Evolutionary conservation across 306 rosid genomes (phyloP).

Genomic region (Castanea sativa): DNA sequence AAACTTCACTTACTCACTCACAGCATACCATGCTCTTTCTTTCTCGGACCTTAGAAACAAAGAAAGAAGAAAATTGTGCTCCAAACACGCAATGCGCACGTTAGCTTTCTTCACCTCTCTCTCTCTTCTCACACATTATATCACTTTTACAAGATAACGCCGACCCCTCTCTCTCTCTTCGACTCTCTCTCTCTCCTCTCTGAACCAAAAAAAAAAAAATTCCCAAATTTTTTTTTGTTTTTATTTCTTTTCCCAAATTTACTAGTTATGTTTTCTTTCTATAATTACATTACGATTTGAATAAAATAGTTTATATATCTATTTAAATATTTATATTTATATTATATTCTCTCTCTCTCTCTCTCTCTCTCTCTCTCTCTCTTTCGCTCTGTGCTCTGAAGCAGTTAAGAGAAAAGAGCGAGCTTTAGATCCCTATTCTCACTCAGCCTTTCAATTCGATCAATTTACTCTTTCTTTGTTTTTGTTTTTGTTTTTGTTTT

Average conservation of each 20-base stretch:
- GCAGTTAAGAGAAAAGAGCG: constrained; percentile 37
- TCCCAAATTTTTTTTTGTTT: too few species aligned
- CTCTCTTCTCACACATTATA: constrained; percentile 19
- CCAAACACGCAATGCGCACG: constrained; percentile 54
- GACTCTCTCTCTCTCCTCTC: constrained; percentile 56
- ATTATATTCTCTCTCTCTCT: not conserved
- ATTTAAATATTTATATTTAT: not conserved
- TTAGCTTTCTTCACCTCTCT: constrained; percentile 32
- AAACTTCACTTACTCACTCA: not conserved
- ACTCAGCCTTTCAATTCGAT: constrained; percentile 42
- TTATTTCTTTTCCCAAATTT: not conserved
- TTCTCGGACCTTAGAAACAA: constrained; percentile 7
- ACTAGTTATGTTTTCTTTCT: not conserved
- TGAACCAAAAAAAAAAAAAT: not conserved
- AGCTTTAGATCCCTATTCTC: constrained; percentile 67
- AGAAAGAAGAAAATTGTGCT: constrained; percentile 37
- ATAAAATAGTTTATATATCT: not conserved
- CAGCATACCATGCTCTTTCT: constrained; percentile 18
- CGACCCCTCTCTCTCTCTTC: constrained; percentile 32
- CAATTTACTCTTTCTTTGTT: constrained; percentile 32
- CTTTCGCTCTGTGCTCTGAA: constrained; percentile 34
- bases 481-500: constrained; percentile 11
- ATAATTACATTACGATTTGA: not conserved
- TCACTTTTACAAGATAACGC: constrained; percentile 62
- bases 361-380: not conserved